A percentile compares a stretch with the other conserved stretches of the same genome.
These are phyloP conservation scores for Yamadazyma paraphyllophila DNA, from an alignment of 805 yeast genomes.

Conservation along the genomic window DNA sequence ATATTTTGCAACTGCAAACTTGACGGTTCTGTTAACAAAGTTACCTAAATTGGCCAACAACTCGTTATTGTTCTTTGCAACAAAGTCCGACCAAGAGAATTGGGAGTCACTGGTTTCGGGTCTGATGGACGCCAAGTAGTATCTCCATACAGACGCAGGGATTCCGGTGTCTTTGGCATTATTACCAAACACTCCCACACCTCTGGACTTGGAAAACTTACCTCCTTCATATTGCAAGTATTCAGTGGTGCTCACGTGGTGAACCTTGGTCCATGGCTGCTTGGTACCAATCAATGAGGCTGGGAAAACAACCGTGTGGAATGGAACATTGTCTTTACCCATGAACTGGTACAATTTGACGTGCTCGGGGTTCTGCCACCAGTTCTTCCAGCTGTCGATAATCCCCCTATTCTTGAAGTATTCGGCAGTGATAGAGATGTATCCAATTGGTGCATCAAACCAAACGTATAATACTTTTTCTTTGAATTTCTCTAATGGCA, in stretches of 20 bases:
- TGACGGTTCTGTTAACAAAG: conserved; percentile 89
- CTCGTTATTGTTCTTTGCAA: conserved; percentile 89
- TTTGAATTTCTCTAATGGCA: conserved; percentile 81
- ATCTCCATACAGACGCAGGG: conserved; percentile 95
- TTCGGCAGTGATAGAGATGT: conserved; percentile 92
- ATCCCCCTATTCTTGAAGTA: conserved; percentile 47
- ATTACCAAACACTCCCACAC: conserved; percentile 97
- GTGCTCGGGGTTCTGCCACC: conserved; percentile 95
- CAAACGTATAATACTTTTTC: conserved; percentile 95
- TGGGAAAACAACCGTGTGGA: conserved; percentile 98
- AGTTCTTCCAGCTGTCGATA: conserved; percentile 63
- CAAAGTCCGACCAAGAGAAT: conserved; percentile 97
- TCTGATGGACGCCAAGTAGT: conserved; percentile 85
- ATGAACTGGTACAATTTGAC: conserved; percentile 91
- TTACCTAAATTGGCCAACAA: conserved; percentile 94
- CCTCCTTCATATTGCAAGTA: conserved; percentile 97
- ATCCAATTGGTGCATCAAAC: conserved; percentile 99
- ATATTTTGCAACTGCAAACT: conserved; percentile 86
- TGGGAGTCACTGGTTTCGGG: conserved; percentile 97
- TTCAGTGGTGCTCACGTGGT: conserved; percentile 92
- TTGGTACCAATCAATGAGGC: conserved; percentile 85
- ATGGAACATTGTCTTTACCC: conserved; percentile 99
- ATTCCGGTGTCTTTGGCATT: conserved; percentile 93
- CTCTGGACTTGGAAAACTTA: conserved; percentile 96
- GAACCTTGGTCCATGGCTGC: conserved; percentile 86